Base-by-base conservation (phyloP, 495 filamentous ascomycete species). In the Parathielavia appendiculata region DNA sequence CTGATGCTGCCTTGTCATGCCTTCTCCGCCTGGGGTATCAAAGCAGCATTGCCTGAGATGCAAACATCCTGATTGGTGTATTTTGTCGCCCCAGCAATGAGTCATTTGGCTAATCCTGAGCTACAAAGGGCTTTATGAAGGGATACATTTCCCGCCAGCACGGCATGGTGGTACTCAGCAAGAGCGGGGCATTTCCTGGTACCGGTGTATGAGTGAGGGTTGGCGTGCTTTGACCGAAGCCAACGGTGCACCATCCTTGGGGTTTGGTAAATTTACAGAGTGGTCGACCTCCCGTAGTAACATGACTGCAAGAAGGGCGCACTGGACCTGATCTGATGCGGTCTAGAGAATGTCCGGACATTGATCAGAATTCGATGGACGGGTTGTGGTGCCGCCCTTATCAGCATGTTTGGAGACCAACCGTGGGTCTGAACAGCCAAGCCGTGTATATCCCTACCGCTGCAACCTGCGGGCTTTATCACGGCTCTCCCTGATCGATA, bases 81-180 rank as follows among this genome's bases (percentile, higher is more conserved):
- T 48, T 12, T 32, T 34, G 20, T 58, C 59, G 36, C 51, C 50
- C 32, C 51, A 43, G 19, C 26, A 54, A 50, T 69, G 65, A 69
- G 54, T 69, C 67, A 68, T 51, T 59, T 23, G 35, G 49, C 63
- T 68, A 44, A 68, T 34, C 39, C 38, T 54, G 36, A 16, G 13
- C 35, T 38, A 17, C 32, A 35, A 60, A 98, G 90, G 87, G 88
- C 54, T 79, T 93, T 14, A 95, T 97, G 86, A 98, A 97, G 75
- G 93, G 93, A 53, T 98, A 98, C 74, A 97, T 98, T 60, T 83
- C 90, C 32, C 89, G 91, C 57, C 92, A 95, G 52, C 84, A 85
- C 47, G 88, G 88, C 55, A 89, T 87, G 51, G 86, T 97, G 19
- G 93, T 98, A 34, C 75, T 98, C 56, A 96, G 89, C 71, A 96